Evolutionary conservation across 2,329 filamentous ascomycete genomes (phyloP).

Genomic region (Proliferodiscus dingleyae): DNA sequence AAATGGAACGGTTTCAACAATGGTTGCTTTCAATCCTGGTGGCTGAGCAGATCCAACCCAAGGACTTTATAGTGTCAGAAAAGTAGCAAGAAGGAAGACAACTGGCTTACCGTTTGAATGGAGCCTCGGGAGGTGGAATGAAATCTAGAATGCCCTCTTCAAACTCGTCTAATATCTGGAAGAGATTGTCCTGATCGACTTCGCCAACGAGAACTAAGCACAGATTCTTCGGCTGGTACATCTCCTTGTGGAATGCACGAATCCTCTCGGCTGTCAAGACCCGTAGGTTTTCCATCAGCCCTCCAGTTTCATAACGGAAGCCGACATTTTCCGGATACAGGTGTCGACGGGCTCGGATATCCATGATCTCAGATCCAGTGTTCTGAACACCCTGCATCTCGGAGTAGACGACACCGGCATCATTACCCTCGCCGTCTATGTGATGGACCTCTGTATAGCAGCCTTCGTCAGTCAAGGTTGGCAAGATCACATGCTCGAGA

Average conservation of each 20-base stretch:
- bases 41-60: slow-evolving; percentile 87
- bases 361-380: slow-evolving; percentile 78
- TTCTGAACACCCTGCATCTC: slow-evolving; percentile 98
- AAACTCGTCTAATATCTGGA: slow-evolving; percentile 79
- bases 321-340: slow-evolving; percentile 86
- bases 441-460: slow-evolving; percentile 97
- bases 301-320: slow-evolving; percentile 96
- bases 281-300: slow-evolving; percentile 88
- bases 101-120: slow-evolving; percentile 57
- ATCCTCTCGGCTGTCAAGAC: slow-evolving; percentile 85
- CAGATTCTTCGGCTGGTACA: slow-evolving; percentile 97
- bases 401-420: slow-evolving; percentile 95
- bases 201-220: slow-evolving; percentile 91
- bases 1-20: slow-evolving; percentile 78
- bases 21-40: slow-evolving; percentile 64
- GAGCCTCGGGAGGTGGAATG: slow-evolving; percentile 67
- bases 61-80: slow-evolving; percentile 42
- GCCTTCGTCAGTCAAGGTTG: slow-evolving; percentile 85
- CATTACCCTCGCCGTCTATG: slow-evolving; percentile 85
- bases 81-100: neutral
- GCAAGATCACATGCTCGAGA: slow-evolving; percentile 86
- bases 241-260: slow-evolving; percentile 87
- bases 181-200: slow-evolving; percentile 73
- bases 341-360: slow-evolving; percentile 71
- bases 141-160: slow-evolving; percentile 80